Evolutionary conservation across 2,329 filamentous ascomycete species (phyloP).

Genomic region (Curvularia lunata): DNA sequence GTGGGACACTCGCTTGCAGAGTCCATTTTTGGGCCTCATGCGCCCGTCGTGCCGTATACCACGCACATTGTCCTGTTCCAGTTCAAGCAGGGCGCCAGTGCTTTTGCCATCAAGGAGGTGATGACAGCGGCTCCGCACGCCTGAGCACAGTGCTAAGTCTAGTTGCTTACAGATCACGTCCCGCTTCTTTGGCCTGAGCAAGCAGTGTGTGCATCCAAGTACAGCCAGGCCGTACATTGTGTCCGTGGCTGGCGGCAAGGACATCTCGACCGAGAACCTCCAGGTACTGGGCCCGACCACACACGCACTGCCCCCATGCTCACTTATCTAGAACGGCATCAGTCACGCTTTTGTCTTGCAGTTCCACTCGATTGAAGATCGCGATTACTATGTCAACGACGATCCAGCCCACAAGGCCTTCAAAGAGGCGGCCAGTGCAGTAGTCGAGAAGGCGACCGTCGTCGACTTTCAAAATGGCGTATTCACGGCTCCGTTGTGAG

Average conservation of each 20-base stretch:
- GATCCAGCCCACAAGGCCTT: slow-evolving; percentile 52
- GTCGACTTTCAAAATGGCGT: slow-evolving; percentile 50
- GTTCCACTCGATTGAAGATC: slow-evolving; percentile 50
- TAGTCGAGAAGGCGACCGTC: slow-evolving; percentile 51
- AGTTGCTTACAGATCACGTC: slow-evolving; percentile 31
- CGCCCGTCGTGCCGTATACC: slow-evolving; percentile 29
- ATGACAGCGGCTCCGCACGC: background rate
- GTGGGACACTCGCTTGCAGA: slow-evolving; percentile 25
- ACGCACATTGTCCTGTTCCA: slow-evolving; percentile 45
- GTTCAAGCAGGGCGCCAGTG: slow-evolving; percentile 38
- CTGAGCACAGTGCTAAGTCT: slow-evolving; percentile 17
- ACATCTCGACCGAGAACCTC: slow-evolving; percentile 42
- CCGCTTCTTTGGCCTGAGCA: slow-evolving; percentile 40
- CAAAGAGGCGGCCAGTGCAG: slow-evolving; percentile 39
- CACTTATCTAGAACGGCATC: slow-evolving; percentile 53
- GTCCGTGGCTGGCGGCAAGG: slow-evolving; percentile 41
- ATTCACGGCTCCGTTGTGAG: slow-evolving; percentile 26
- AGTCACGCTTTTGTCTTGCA: slow-evolving; percentile 54
- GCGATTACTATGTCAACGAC: slow-evolving; percentile 53
- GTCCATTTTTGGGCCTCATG: slow-evolving; percentile 24
- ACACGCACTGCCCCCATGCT: slow-evolving; percentile 52
- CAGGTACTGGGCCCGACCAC: slow-evolving; percentile 31
- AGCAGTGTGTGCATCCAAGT: slow-evolving; percentile 38
- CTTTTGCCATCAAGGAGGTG: slow-evolving; percentile 40
- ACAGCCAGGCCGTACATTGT: slow-evolving; percentile 37